Base-by-base conservation (phyloP, 2,329 filamentous ascomycete species). In the Xylaria sp. region DNA sequence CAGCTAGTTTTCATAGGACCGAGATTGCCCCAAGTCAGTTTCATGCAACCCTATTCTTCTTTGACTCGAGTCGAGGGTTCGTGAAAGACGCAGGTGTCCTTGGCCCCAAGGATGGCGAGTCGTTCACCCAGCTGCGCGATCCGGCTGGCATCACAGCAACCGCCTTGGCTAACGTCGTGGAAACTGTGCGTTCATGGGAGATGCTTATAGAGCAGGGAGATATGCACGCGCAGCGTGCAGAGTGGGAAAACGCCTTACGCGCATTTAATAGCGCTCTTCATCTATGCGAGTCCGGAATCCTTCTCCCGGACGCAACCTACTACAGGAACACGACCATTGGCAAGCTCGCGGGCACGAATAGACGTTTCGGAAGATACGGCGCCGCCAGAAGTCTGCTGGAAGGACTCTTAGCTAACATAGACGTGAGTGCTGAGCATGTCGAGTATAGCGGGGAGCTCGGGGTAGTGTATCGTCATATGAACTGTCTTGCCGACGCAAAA, bases 21-120 rank as follows among this genome's bases (percentile, higher is more conserved):
- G 61, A 63, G 1, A 69, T 74, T 1, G 49, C 57, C 2, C 64
- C 68, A 0, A 57, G 69, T 7, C 45, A 39, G 1, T 45, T 73
- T 0, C 69, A 73, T 40, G 71, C 73, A 1, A 72, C 71, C 0
- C 37, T 75, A 2, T 71, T 71, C 61, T 66, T 69, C 43, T 74
- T 74, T 45, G 72, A 75, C 50, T 63, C 69, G 1, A 43, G 39
- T 9, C 66, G 67, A 1, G 72, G 71, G 7, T 72, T 69, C 44
- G 50, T 60, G 3, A 48, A 62, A 39, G 64, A 70, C 45, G 70
- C 69, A 0, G 57, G 57, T 2, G 68, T 72, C 0, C 59, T 74
- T 3, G 70, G 70, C 0, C 71, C 71, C 7, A 61, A 50, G 29
- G 59, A 67, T 24, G 62, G 52, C 11, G 53, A 62, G 6, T 58